Evolutionary conservation across 2,329 filamentous ascomycete genomes (phyloP), one percentile per base, ranked within the genome.

Genomic region (Rutstroemia sp.): DNA sequence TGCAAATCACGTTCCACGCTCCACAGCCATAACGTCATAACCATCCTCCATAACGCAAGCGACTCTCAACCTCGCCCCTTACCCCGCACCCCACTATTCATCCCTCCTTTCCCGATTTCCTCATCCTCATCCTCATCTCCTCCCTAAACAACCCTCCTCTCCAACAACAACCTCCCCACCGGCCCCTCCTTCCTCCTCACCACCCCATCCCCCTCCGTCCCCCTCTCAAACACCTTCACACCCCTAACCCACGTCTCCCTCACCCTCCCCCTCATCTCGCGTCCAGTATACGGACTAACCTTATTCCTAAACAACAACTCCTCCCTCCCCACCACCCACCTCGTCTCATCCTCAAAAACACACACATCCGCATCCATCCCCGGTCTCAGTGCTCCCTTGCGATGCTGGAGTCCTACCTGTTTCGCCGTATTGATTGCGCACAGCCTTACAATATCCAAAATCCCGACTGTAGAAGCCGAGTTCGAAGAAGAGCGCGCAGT

Each of bases 301-400:
- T 70, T 70, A 56, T 70, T 70, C 41, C 67, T 61, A 47, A 68
- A 99, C 63, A 94, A 80, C 91, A 99, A 95, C 50, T 90, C 89
- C 59, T 81, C 84, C 17, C 80, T 77, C 57, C 81, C 74, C 52
- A 95, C 84, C 23, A 84, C 79, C 79, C 92, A 99, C 63, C 81
- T 79, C 21, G 83, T 84, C n/a, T 78, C 74, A 61, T 95, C 90
- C 69, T 97, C 92, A 69, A 97, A 96, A 16, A 97, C 85, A 64
- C 89, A 94, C 45, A 97, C 79, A 69, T 97, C 92, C 0, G 87
- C 92, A 71, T 97, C 92, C 72, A 90, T 87, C 0, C 92, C 92
- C 0, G 83, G 86, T 57, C 78, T 80, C 42, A 96, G 73, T 52
- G 86, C 85, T n/a, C 92, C 92, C 75, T 96, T 96, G 62, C 78